Evolutionary conservation across 2,329 filamentous ascomycete species (phyloP).

Genomic region (Colletotrichum nymphaeae): DNA sequence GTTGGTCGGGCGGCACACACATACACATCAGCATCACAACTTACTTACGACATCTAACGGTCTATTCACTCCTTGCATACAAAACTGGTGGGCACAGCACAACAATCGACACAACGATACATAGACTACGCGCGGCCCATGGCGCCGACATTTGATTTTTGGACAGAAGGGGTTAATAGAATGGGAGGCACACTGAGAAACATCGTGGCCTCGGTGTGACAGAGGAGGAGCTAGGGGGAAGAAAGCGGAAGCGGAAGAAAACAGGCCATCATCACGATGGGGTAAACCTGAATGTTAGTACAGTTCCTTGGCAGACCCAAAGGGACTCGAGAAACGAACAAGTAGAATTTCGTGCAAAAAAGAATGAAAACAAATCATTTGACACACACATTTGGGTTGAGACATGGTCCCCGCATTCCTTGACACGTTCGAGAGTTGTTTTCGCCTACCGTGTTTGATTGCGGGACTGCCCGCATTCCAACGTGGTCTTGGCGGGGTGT

Average conservation of each 20-base stretch:
- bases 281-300: neutral
- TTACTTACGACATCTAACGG: constrained; percentile 35
- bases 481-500: neutral
- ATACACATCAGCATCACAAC: constrained; percentile 30
- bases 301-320: neutral
- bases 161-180: constrained; percentile 13
- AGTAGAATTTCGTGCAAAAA: neutral
- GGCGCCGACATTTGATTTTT: neutral
- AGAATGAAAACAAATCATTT: constrained; percentile 1
- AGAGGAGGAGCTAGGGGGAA: neutral
- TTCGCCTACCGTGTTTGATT: neutral
- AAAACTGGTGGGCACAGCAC: constrained; percentile 21
- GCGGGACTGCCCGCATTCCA: neutral
- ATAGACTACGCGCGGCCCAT: constrained; percentile 29
- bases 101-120: constrained; percentile 9
- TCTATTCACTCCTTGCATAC: constrained; percentile 36
- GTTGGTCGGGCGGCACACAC: constrained; percentile 13
- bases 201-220: neutral
- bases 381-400: neutral
- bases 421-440: neutral
- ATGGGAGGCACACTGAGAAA: constrained; percentile 3
- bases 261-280: neutral
- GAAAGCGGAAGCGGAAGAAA: neutral
- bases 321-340: neutral
- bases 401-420: neutral